Evolutionary conservation across 2,329 filamentous ascomycete species (phyloP).

Genomic region (Claviceps cyperi): DNA sequence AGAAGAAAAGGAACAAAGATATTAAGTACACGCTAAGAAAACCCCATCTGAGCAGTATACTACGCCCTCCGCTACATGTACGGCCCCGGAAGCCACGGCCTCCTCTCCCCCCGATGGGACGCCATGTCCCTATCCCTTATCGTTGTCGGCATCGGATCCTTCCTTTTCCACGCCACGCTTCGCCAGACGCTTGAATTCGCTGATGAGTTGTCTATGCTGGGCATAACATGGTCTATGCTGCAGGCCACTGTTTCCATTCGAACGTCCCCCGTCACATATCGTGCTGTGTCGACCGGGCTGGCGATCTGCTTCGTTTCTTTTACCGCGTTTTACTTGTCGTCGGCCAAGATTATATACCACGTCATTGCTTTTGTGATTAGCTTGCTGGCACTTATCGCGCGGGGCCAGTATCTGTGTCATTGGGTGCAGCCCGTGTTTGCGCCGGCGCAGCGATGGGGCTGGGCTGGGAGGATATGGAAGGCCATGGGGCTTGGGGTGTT

Average conservation of each 20-base stretch:
- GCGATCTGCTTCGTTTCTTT: constrained; percentile 26
- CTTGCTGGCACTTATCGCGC: constrained; percentile 18
- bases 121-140: constrained; percentile 27
- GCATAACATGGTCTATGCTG: constrained; percentile 36
- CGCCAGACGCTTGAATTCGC: constrained; percentile 28
- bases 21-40: neutral
- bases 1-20: neutral
- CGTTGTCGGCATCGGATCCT: constrained; percentile 27
- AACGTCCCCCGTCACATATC: constrained; percentile 21
- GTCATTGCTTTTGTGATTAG: constrained; percentile 21
- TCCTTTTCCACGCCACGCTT: constrained; percentile 30
- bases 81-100: constrained; percentile 15
- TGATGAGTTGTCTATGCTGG: constrained; percentile 46
- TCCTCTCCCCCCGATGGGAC: constrained; percentile 20
- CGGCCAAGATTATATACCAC: constrained; percentile 29
- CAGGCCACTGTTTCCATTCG: constrained; percentile 32
- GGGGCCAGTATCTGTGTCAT: constrained; percentile 22
- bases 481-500: constrained; percentile 22
- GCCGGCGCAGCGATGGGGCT: constrained; percentile 11
- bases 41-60: constrained; percentile 20
- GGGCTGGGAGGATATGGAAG: constrained; percentile 14
- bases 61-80: constrained; percentile 25
- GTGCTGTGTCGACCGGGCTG: constrained; percentile 21
- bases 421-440: constrained; percentile 16
- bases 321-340: constrained; percentile 26